These are phyloP conservation scores for Astrocystis sublimbata DNA, from an alignment of 495 filamentous ascomycete species.

Conservation along the genomic window DNA sequence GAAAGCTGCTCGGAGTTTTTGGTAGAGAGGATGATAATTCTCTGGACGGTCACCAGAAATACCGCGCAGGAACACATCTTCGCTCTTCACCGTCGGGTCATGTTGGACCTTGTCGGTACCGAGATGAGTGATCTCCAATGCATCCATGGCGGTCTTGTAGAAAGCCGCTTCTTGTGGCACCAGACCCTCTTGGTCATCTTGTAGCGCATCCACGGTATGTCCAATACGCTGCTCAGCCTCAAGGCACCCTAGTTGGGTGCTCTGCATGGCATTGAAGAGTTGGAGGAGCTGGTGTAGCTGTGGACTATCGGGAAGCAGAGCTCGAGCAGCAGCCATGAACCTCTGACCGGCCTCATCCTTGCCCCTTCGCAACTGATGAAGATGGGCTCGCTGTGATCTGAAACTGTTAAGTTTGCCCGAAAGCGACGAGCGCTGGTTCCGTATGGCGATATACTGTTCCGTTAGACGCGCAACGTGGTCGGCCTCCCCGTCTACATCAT, in stretches of 20 bases:
- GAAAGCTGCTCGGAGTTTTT: slow-evolving; percentile 30
- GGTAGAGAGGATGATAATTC: slow-evolving; percentile 29
- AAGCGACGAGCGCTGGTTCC: slow-evolving; percentile 23
- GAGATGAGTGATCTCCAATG: slow-evolving; percentile 14
- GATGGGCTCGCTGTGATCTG: slow-evolving; percentile 22
- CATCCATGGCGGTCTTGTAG: slow-evolving; percentile 22
- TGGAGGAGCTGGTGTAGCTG: slow-evolving; percentile 22
- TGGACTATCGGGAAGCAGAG: slow-evolving; percentile 22
- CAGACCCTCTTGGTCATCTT: slow-evolving; percentile 20
- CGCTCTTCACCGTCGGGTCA: slow-evolving; percentile 19
- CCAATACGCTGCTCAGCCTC: slow-evolving; percentile 32
- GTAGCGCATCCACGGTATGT: slow-evolving; percentile 26
- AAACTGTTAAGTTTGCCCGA: slow-evolving; percentile 23
- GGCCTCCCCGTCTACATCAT: slow-evolving; percentile 12
- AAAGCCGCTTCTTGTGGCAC: slow-evolving; percentile 26
- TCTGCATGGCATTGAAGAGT: slow-evolving; percentile 29
- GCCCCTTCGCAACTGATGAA: slow-evolving; percentile 24
- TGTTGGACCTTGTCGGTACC: slow-evolving; percentile 22
- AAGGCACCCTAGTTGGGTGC: slow-evolving; percentile 21
- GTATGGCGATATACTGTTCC: slow-evolving; percentile 22
- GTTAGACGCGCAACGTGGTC: slow-evolving; percentile 20
- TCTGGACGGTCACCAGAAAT: slow-evolving; percentile 33
- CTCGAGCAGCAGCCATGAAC: slow-evolving; percentile 31
- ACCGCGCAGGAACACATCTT: slow-evolving; percentile 24
- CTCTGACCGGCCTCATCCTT: slow-evolving; percentile 29